These are phyloP conservation scores for Skeletonema tropicum DNA, from an alignment of 108 stramenopile genomes.

Conservation along the genomic window DNA sequence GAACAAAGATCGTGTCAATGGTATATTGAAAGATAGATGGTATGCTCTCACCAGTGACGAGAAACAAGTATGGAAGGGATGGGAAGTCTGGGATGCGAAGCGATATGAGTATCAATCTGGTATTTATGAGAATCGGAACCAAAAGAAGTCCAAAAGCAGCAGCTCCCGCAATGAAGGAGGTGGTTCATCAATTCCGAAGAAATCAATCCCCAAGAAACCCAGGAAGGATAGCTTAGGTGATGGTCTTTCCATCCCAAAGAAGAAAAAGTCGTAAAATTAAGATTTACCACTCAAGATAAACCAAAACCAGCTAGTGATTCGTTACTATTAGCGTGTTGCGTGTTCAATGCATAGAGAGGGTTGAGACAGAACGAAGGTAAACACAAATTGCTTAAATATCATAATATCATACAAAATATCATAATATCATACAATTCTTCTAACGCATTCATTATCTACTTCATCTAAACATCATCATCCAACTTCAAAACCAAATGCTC, in stretches of 20 bases:
- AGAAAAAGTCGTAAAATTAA: slow-evolving; percentile 16
- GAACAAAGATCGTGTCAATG: slow-evolving; percentile 76
- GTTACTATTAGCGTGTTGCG: too few relatives aligned
- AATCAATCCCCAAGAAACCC: slow-evolving; percentile 16
- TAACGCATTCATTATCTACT: neutral
- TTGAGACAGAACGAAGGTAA: neutral
- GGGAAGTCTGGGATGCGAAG: slow-evolving; percentile 82
- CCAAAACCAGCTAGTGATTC: neutral
- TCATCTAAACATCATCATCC: slow-evolving; percentile 74
- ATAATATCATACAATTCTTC: too few relatives aligned
- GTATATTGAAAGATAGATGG: slow-evolving; percentile 74
- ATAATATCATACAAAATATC: too few relatives aligned
- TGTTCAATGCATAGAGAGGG: too few relatives aligned
- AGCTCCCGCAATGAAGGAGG: neutral
- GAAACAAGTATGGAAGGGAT: slow-evolving; percentile 67
- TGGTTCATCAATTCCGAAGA: slow-evolving; percentile 18
- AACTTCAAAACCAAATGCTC: slow-evolving; percentile 93
- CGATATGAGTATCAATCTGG: slow-evolving; percentile 63
- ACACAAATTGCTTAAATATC: neutral
- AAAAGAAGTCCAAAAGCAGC: slow-evolving; percentile 18
- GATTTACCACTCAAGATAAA: neutral
- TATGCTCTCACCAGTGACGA: slow-evolving; percentile 65
- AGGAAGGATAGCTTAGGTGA: slow-evolving; percentile 1
- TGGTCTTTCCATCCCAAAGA: slow-evolving; percentile 39
- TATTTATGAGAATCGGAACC: slow-evolving; percentile 29